Evolutionary conservation across 140 eudicot species (phyloP), one percentile per base, ranked within the genome.

Genomic region (Anethum foeniculum): DNA sequence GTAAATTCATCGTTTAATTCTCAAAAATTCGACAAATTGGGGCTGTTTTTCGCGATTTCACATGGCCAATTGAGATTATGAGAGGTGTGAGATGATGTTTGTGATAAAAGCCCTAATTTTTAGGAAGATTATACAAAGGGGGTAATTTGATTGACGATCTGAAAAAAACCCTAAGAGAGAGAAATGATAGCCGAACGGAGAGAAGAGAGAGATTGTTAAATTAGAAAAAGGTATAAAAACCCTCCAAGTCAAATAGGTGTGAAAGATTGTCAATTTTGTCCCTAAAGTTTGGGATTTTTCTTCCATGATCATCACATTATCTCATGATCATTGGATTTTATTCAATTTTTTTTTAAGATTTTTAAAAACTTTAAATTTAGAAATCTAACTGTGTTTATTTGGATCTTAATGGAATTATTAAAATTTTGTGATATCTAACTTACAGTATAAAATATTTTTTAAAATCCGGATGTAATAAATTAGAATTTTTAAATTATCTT

Each of bases 1-100:
- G 93, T 71, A 91, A 72, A 91, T 89, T 93, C 98, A 93, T 93
- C 41, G 78, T 71, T n/a, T 44, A 77, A 83, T 81, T 80, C 48
- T 83, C 51, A 56, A 58, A 78, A 77, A 69, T 28, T 69, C 73
- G 14, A 14, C 10, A 32, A 68, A 68, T 25, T 62, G 71, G 36
- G 36, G 71, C 0, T 11, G 71, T 62, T 62, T 25, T 25, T 8
- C 36, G 4, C 13, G 36, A 15, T 82, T 80, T 54, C 81, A 75
- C 56, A 74, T 82, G 79, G 72, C 81, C 67, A 43, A 43, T 44
- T 46, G 21, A 1, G 19, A 4, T 30, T 68, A 0, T 1, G 12
- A 68, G 41, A 28, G 41, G 19, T 30, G 23, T 7, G 27, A 6
- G 34, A 28, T 12, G 38, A 32, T 13, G n/a, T 7, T 68, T 68